A percentile compares a stretch with the other conserved stretches of the same genome.
phyloP scores from a whole-genome alignment of 192 early-diverging fungal species.

The Coemansia sp. region DNA sequence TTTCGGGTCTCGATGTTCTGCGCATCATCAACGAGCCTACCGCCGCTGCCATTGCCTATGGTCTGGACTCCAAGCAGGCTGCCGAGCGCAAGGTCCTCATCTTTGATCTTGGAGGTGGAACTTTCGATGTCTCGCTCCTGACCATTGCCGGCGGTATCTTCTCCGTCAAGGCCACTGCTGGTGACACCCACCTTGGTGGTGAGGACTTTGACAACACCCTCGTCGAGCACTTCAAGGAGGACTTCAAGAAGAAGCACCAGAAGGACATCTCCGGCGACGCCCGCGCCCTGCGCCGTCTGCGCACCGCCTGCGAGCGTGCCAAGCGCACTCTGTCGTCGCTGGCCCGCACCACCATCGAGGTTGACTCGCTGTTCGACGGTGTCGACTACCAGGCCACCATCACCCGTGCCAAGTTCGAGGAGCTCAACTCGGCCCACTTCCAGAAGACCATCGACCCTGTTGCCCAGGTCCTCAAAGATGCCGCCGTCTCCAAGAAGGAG shows the following conservation, averaged over 20 bases:
- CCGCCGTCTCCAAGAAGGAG: slow-evolving; percentile 69
- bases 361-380: slow-evolving; percentile 76
- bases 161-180: slow-evolving; percentile 74
- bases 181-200: slow-evolving; percentile 83
- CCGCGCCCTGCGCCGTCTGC: slow-evolving; percentile 72
- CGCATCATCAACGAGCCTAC: slow-evolving; percentile 93
- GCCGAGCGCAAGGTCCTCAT: slow-evolving; percentile 73
- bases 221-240: slow-evolving; percentile 57
- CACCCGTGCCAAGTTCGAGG: slow-evolving; percentile 80
- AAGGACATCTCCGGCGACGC: slow-evolving; percentile 71
- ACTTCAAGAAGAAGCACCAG: slow-evolving; percentile 68
- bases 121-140: slow-evolving; percentile 84
- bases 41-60: slow-evolving; percentile 84
- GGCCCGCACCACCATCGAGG: slow-evolving; percentile 66
- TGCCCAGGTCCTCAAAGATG: slow-evolving; percentile 72
- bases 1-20: slow-evolving; percentile 81
- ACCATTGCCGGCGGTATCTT: slow-evolving; percentile 75
- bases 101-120: slow-evolving; percentile 84
- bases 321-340: slow-evolving; percentile 76
- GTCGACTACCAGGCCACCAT: slow-evolving; percentile 72
- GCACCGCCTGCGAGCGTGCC: slow-evolving; percentile 72
- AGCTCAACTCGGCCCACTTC: slow-evolving; percentile 67
- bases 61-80: slow-evolving; percentile 74
- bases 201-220: slow-evolving; percentile 75
- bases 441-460: slow-evolving; percentile 70